Evolutionary conservation across 2,329 filamentous ascomycete genomes (phyloP).

Genomic region (Scortechinia acanthostroma): DNA sequence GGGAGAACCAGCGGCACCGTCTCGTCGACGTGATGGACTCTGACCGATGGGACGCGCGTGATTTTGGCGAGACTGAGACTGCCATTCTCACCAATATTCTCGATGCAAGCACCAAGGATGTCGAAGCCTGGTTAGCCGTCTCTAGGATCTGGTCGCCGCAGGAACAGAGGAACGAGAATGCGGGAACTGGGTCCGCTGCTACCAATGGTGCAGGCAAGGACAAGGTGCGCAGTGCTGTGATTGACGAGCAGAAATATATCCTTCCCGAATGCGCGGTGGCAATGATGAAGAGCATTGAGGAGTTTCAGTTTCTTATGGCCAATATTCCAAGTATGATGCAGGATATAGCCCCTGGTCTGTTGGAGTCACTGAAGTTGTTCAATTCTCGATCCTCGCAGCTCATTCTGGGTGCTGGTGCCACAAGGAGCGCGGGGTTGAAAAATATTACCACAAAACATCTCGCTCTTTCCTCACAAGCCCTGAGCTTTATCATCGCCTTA

Average conservation of each 20-base stretch:
- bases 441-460: conserved; percentile 74
- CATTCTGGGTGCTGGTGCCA: conserved; percentile 68
- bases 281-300: conserved; percentile 55
- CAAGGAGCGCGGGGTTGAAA: conserved; percentile 60
- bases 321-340: conserved; percentile 62
- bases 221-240: conserved; percentile 43
- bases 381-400: conserved; percentile 69
- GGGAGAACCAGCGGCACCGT: conserved; percentile 44
- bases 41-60: conserved; percentile 58
- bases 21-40: conserved; percentile 49
- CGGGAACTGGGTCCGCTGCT: not conserved
- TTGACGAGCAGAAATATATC: conserved; percentile 65
- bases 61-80: conserved; percentile 45
- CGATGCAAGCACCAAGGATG: conserved; percentile 47
- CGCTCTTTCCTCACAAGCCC: conserved; percentile 62
- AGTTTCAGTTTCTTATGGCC: conserved; percentile 59
- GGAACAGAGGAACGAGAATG: conserved; percentile 8
- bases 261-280: conserved; percentile 56
- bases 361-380: conserved; percentile 65
- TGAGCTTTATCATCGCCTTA: conserved; percentile 62
- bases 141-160: conserved; percentile 39
- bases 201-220: conserved; percentile 19
- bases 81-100: conserved; percentile 43
- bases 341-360: conserved; percentile 51
- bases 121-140: conserved; percentile 40